Conservation (phyloP, 257 asterid species). For the Fraxinus quadrangulata region DNA sequence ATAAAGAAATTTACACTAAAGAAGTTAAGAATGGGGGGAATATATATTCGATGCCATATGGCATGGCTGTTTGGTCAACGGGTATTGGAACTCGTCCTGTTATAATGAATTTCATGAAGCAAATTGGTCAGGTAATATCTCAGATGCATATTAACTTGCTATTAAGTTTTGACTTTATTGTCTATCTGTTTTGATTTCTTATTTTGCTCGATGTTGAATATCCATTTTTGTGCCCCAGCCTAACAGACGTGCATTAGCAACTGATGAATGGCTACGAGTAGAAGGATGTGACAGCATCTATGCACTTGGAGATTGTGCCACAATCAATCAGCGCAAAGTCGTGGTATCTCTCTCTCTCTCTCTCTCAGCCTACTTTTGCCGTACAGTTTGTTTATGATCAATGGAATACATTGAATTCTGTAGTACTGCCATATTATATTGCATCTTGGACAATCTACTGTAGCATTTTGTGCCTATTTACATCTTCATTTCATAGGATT, state of each 20-base stretch:
- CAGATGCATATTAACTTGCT: conserved; percentile 14
- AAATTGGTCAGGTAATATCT: conserved; percentile 71
- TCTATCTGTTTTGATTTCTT: conserved; percentile 6
- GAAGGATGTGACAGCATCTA: conserved; percentile 72
- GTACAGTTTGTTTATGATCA: background rate
- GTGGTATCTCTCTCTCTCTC: conserved; percentile 42
- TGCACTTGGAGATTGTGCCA: conserved; percentile 93
- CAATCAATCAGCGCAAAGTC: conserved; percentile 74
- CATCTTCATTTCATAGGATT: too few species aligned
- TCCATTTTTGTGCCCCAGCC: conserved; percentile 44
- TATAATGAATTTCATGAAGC: conserved; percentile 80
- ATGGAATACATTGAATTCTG: background rate
- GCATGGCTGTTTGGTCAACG: conserved; percentile 95
- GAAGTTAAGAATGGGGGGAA: conserved; percentile 73
- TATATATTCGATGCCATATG: conserved; percentile 70
- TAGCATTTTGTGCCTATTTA: background rate
- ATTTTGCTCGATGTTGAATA: conserved; percentile 18
- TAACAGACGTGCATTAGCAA: conserved; percentile 65
- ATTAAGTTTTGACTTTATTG: background rate
- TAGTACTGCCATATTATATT: background rate
- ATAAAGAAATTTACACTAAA: conserved; percentile 76
- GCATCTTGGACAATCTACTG: background rate
- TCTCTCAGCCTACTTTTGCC: background rate
- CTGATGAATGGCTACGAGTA: conserved; percentile 89
- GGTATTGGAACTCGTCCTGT: conserved; percentile 91